phyloP scores from a whole-genome alignment of 75 land plant species.

The Cryptomeria japonica region DNA sequence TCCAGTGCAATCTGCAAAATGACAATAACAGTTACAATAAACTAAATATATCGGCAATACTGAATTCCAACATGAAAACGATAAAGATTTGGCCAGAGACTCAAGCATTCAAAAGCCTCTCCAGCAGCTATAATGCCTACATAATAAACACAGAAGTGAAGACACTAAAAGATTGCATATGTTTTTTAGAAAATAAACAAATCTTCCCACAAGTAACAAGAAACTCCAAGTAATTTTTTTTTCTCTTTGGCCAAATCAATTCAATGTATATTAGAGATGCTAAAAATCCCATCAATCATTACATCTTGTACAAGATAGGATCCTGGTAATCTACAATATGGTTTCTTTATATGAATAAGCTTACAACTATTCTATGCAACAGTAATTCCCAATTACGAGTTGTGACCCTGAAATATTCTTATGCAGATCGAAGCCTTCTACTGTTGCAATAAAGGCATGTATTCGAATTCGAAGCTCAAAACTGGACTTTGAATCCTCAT shows the following conservation, averaged over 20 bases:
- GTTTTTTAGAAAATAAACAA: not conserved
- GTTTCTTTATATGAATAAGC: not conserved
- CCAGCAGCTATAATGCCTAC: not conserved
- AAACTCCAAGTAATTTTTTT: not conserved
- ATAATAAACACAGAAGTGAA: not conserved
- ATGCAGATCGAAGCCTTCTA: not conserved
- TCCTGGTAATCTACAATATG: not conserved
- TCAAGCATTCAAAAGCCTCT: not conserved
- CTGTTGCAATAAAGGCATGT: not conserved
- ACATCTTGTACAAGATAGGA: not conserved
- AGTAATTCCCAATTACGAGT: not conserved
- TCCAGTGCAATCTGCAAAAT: slow-evolving; percentile 41
- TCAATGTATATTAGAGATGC: not conserved
- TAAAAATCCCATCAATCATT: not conserved
- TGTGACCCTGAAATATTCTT: not conserved
- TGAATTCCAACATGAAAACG: not conserved
- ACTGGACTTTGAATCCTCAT: not conserved
- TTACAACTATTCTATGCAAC: not conserved
- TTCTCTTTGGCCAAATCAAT: not conserved
- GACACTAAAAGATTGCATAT: not conserved
- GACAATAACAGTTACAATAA: not conserved
- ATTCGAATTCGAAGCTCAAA: not conserved
- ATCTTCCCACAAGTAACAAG: not conserved
- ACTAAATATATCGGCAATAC: not conserved
- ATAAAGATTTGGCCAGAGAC: not conserved